Conservation (phyloP, 352 stramenopile species). For the Phytophthora melonis region DNA sequence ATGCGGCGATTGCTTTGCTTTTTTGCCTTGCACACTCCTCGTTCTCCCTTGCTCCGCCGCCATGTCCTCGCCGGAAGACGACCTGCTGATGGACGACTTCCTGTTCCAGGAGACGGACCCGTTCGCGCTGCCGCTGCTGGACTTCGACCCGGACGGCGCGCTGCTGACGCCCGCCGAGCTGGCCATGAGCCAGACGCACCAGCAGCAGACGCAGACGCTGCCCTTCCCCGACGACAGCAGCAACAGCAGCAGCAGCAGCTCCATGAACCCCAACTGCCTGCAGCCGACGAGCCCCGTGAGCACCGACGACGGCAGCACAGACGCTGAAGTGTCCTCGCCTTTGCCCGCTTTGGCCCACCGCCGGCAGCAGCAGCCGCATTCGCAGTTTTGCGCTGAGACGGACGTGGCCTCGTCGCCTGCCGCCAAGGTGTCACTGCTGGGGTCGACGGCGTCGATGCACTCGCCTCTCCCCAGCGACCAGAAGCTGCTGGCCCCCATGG, state of each 20-base stretch:
- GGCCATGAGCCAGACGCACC: constrained; percentile 14
- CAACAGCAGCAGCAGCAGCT: constrained; percentile 9
- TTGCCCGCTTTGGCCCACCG: constrained; percentile 44
- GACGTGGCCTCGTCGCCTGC: constrained; percentile 32
- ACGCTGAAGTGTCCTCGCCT: constrained; percentile 60
- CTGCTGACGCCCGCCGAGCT: constrained; percentile 38
- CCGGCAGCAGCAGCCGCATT: neutral
- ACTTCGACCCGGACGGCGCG: constrained; percentile 45
- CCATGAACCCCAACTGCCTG: too few species aligned
- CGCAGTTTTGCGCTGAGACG: neutral
- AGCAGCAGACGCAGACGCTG: constrained; percentile 32
- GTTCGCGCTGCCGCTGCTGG: constrained; percentile 49
- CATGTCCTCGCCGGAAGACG: constrained; percentile 16
- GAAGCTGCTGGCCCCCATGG: constrained; percentile 30
- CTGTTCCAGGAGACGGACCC: constrained; percentile 53
- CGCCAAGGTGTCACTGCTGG: constrained; percentile 17
- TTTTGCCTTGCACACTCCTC: neutral
- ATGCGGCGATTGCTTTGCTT: neutral
- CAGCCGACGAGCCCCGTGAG: constrained; percentile 45
- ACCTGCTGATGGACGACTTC: constrained; percentile 61
- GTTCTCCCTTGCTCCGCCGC: neutral
- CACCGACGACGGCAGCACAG: constrained; percentile 59
- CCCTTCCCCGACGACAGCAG: constrained; percentile 7
- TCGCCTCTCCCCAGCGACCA: constrained; percentile 32
- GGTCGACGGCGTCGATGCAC: constrained; percentile 24